A percentile compares a stretch with the other conserved stretches of the same genome.
Conservation (phyloP, 2,329 filamentous ascomycete genomes). For the Rhinocladiella similis region DNA sequence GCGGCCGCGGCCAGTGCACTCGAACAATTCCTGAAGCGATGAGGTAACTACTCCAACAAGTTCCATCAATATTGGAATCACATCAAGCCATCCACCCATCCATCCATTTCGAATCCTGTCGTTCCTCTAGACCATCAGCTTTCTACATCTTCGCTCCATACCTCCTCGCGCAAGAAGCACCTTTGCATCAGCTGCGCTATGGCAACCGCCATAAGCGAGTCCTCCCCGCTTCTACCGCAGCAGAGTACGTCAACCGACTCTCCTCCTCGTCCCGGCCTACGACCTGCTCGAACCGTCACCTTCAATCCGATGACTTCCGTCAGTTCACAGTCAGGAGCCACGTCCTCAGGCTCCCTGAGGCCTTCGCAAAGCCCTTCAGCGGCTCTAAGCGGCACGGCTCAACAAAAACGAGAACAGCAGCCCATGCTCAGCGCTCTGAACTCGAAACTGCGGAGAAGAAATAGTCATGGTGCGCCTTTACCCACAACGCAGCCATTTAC, state of each 20-base stretch:
- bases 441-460: conserved; percentile 80
- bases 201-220: conserved; percentile 40
- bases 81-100: background rate
- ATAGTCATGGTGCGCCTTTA: conserved; percentile 70
- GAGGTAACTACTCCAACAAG: background rate
- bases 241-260: conserved; percentile 32
- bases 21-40: background rate
- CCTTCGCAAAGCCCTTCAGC: conserved; percentile 42
- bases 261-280: conserved; percentile 33
- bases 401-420: conserved; percentile 39
- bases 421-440: conserved; percentile 79
- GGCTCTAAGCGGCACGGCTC: conserved; percentile 33
- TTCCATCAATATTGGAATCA: background rate
- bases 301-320: conserved; percentile 50
- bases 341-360: conserved; percentile 43
- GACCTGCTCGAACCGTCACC: conserved; percentile 45
- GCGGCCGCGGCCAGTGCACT: background rate
- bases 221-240: conserved; percentile 43
- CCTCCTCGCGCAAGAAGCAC: background rate
- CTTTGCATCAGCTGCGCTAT: conserved; percentile 12
- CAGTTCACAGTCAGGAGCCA: conserved; percentile 43
- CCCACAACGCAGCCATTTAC: conserved; percentile 45
- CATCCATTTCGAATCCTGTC: background rate
- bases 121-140: background rate
- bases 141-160: background rate